Percentiles rank a stretch among this genome's conserved stretches.
Conservation (phyloP, 2,329 filamentous ascomycete genomes). For the Erysiphe neolycopersici region DNA sequence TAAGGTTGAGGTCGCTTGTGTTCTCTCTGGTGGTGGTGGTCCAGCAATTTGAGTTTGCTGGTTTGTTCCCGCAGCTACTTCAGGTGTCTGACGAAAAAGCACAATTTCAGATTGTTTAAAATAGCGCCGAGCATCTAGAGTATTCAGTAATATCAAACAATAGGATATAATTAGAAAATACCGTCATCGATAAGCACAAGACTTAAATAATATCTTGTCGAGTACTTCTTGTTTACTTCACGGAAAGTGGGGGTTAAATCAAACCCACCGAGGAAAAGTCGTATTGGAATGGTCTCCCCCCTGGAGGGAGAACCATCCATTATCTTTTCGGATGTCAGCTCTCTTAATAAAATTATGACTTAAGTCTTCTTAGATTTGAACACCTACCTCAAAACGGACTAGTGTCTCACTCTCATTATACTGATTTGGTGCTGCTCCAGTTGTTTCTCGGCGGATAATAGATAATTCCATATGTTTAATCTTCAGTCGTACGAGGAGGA, state of each 20-base stretch:
- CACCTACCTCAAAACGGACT: conserved; percentile 66
- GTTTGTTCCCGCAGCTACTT: conserved; percentile 17
- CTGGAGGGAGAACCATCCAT: conserved; percentile 98
- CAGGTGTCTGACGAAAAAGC: conserved; percentile 59
- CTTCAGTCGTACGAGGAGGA: conserved; percentile 85
- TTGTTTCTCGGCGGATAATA: conserved; percentile 91
- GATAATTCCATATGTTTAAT: conserved; percentile 99
- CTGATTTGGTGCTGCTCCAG: conserved; percentile 86
- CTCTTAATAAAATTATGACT: too few species aligned
- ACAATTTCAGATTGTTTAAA: conserved; percentile 99
- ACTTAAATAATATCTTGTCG: conserved; percentile 89
- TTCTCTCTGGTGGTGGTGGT: conserved; percentile 11
- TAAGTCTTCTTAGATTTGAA: background rate
- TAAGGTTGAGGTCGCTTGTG: conserved; percentile 5
- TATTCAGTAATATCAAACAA: conserved; percentile 2
- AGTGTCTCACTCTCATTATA: conserved; percentile 98
- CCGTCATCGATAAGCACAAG: conserved; percentile 89
- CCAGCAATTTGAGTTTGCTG: conserved; percentile 14
- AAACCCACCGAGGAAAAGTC: conserved; percentile 89
- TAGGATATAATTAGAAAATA: conserved; percentile 13
- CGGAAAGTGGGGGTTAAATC: conserved; percentile 95
- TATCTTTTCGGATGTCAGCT: conserved; percentile 27
- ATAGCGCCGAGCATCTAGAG: conserved; percentile 68
- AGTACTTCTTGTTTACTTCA: conserved; percentile 99
- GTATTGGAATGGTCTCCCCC: conserved; percentile 80